Evolutionary conservation across 208 protist genomes (phyloP), one percentile per base, ranked within the genome.

Genomic region (Trypanosoma brucei): DNA sequence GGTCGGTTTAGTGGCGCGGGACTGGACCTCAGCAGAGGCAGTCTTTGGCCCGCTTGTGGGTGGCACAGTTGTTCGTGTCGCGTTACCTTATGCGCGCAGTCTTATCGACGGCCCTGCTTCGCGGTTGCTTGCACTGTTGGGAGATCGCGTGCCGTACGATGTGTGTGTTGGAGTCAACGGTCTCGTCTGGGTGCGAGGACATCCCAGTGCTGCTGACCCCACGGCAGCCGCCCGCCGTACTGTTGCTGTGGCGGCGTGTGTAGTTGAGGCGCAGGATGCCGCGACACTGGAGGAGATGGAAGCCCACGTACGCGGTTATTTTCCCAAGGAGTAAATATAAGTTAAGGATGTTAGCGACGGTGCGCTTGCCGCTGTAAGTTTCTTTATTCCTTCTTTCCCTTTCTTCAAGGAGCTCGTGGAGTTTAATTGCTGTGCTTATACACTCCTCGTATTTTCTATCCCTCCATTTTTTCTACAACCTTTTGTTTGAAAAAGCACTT

Each of bases 21-120:
- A 92, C 67, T 95, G 89, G 86, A 92, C 83, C 3, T 87, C 86
- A 9, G 78, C 79, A 3, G 83, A 93, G 55, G 79, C 84, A 14
- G 70, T 84, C 44, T 95, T 93, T 59, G 89, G 89, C 0, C 81
- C 77, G 14, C 72, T 95, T 37, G 59, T 65, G 11, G 84, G 79
- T n/a, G 89, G 89, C 3, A 76, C 76, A 11, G 62, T 93, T 36
- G 61, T 95, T 33, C 65, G 77, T 14, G 65, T 95, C 11, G 65
- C 83, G 4, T 59, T 95, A 46, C 59, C 77, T 35, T 92, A 92
- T 69, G 78, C 71, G 35, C 76, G 78, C 37, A 79, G 79, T 40
- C 70, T 95, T 34, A 71, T 91, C n/a, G 49, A 49, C 40, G 68
- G 78, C 36, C 76, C 79, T 3, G 79, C 80, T 1, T 81, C 83